Evolutionary conservation across 1,139 yeast genomes (phyloP), one percentile per base, ranked within the genome.

Genomic region (Arxiozyma slooffiae): DNA sequence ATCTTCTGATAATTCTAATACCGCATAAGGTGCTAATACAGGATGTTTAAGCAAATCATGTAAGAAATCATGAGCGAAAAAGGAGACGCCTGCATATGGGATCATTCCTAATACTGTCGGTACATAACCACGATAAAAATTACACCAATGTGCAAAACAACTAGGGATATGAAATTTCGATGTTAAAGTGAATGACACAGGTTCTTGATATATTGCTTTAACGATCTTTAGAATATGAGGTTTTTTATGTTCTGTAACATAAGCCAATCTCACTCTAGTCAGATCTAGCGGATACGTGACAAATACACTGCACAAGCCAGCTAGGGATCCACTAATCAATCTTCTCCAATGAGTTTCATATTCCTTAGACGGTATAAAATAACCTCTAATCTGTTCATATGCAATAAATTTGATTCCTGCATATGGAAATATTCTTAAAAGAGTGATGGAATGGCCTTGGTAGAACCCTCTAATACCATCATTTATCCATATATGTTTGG

Each of bases 81-180:
- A 92, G 1, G 96, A 86, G 1, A 90, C 97, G 11, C 99, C 99
- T 1, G 99, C 98, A 65, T 92, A 92, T 1, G 98, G 98, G 21
- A 92, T 75, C 96, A 92, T 90, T 17, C 99, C 99, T 41, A 89
- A 65, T 40, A 92, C 82, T 0, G 99, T 92, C 21, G 98, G 97
- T 7, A 86, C 80, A 69, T 92, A 92, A 2, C 99, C 99, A 53
- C 97, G 75, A 69, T 92, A 92, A 66, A 89, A 92, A 70, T 90
- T 89, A 34, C 85, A 64, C 58, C 73, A 60, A 36, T 67, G 71
- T 14, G 71, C 64, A 47, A 70, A 56, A 55, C 66, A 59, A 1
- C 47, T 45, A 11, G 74, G 73, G 38, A 70, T 55, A 34, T 57
- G 64, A 21, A 52, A 38, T 46, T 64, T 67, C 20, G 58, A 54